Evolutionary conservation across 495 filamentous ascomycete species (phyloP).

Genomic region (Podospora anserina): DNA sequence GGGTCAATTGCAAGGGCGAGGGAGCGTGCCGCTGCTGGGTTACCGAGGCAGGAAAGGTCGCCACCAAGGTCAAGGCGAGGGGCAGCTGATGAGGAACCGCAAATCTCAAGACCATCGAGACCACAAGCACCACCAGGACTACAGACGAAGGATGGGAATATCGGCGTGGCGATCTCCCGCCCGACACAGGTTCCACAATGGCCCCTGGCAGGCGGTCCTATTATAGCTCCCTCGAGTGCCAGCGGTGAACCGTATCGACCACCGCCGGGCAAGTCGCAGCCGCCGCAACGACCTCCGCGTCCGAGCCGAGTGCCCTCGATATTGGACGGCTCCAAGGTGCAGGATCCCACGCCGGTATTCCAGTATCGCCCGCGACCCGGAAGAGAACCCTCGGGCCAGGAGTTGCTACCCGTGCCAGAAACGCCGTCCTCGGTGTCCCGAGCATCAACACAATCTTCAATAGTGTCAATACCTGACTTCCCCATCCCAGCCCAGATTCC

Average conservation of each 20-base stretch:
- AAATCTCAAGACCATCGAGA: slow-evolving; percentile 49
- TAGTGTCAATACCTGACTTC: slow-evolving; percentile 61
- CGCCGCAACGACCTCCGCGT: slow-evolving; percentile 65
- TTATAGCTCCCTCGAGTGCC: slow-evolving; percentile 37
- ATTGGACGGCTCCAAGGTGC: slow-evolving; percentile 47
- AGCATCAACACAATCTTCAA: slow-evolving; percentile 53
- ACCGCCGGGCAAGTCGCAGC: slow-evolving; percentile 50
- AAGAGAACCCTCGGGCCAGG: slow-evolving; percentile 29
- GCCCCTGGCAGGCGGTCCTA: slow-evolving; percentile 47
- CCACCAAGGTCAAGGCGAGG: slow-evolving; percentile 23
- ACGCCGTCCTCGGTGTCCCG: slow-evolving; percentile 43
- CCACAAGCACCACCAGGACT: slow-evolving; percentile 36
- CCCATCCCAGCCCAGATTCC: slow-evolving; percentile 48
- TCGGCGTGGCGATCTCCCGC: slow-evolving; percentile 50
- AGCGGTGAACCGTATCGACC: slow-evolving; percentile 46
- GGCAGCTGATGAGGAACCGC: slow-evolving; percentile 41
- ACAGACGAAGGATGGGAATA: slow-evolving; percentile 41
- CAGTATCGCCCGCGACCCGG: slow-evolving; percentile 46
- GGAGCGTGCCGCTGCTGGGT: slow-evolving; percentile 39
- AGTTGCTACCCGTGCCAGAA: slow-evolving; percentile 34
- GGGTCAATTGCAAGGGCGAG: slow-evolving; percentile 49
- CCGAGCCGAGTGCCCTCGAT: slow-evolving; percentile 59
- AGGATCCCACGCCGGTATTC: slow-evolving; percentile 50
- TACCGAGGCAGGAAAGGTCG: slow-evolving; percentile 24
- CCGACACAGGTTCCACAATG: slow-evolving; percentile 53